Evolutionary conservation across 2,329 filamentous ascomycete species (phyloP), one percentile per base, ranked within the genome.

Genomic region (Fusarium piperis): DNA sequence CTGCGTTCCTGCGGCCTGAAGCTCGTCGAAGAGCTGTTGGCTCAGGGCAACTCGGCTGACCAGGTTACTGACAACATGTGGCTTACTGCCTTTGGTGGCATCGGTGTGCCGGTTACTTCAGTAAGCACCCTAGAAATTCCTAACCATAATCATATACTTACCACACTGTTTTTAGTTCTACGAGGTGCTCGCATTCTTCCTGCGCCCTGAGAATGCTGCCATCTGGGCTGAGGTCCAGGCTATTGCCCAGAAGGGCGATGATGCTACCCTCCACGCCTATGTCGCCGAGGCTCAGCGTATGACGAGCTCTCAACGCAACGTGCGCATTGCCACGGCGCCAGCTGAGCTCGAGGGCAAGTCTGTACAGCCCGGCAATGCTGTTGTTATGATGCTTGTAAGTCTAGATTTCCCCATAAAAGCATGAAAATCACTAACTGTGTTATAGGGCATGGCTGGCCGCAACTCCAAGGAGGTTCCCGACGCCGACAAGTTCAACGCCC

Each of bases 161-260:
- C 36, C 1, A 8, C 6, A 1, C 1, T 15, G 2, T n/a, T 18
- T n/a, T 9, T 48, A 85, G 82, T 85, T 85, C 68, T 83, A 81
- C 66, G 83, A 86, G 64, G 78, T 85, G 11, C 63, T 85, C 48
- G 76, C 81, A 3, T 85, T 76, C 74, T 85, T 84, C 76, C 72
- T 85, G 1, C 79, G 78, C 2, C 76, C 78, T 0, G 82, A 84
- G 55, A 84, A 84, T 18, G 79, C 77, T 1, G 62, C 78, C 12
- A 80, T 84, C 70, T 85, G 84, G 81, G 74, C 78, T 9, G 81
- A 85, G 20, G 82, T 86, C 4, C 83, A 85, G 64, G 74, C 59
- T 3, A 67, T 84, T 6, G 82, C 79, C 1, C 73, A 80, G 35
- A 80, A 77, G 51, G 74, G 78, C 6, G 79, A 83, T 39, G 78